Evolutionary conservation across 2,329 filamentous ascomycete genomes (phyloP).

Genomic region (Alternaria gansuensis): DNA sequence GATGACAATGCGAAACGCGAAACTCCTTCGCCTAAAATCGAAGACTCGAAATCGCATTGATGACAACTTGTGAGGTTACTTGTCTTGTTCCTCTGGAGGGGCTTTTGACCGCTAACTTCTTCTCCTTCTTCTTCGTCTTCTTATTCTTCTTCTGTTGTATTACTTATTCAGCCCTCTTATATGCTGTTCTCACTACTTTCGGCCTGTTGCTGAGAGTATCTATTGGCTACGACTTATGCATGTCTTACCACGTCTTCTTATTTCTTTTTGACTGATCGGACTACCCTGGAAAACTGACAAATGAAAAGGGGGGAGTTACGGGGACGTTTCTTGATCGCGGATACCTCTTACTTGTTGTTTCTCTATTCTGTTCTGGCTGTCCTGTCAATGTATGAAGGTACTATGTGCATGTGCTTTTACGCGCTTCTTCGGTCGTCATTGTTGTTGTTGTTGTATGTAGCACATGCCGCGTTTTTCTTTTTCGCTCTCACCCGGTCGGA

Average conservation of each 20-base stretch:
- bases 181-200: constrained; percentile 19
- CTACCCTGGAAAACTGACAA: constrained; percentile 22
- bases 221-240: constrained; percentile 36
- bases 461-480: neutral
- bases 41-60: constrained; percentile 44
- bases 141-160: constrained; percentile 47
- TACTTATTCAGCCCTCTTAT: constrained; percentile 36
- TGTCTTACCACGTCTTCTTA: constrained; percentile 6
- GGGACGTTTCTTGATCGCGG: constrained; percentile 30
- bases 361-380: constrained; percentile 10
- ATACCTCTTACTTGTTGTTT: constrained; percentile 45
- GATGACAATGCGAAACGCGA: constrained; percentile 48
- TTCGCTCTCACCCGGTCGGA: neutral
- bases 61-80: neutral
- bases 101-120: constrained; percentile 13
- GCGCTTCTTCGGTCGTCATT: constrained; percentile 5
- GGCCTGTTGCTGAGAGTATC: constrained; percentile 37
- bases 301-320: constrained; percentile 11
- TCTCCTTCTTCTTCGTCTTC: constrained; percentile 25
- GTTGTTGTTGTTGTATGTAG: constrained; percentile 10
- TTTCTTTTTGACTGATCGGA: constrained; percentile 36
- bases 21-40: constrained; percentile 46
- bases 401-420: neutral
- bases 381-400: constrained; percentile 35
- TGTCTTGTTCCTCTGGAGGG: constrained; percentile 2